These are phyloP conservation scores for Silybum marianum DNA, from an alignment of 129 eudicot genomes.

Conservation along the genomic window DNA sequence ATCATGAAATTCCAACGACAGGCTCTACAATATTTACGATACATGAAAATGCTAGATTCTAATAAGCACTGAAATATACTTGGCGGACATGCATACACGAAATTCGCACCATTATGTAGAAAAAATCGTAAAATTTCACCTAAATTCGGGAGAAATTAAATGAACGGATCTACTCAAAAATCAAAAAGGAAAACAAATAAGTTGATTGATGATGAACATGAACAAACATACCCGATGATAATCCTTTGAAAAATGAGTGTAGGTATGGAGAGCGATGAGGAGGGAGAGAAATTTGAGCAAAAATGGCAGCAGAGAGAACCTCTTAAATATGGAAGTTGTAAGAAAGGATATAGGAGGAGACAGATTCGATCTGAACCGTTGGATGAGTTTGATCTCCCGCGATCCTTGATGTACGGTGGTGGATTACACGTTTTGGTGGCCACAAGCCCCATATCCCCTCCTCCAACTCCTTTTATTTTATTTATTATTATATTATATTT, in stretches of 20 bases:
- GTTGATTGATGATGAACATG: not conserved
- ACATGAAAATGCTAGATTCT: not conserved
- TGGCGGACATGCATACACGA: slow-evolving; percentile 10
- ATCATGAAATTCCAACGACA: not conserved
- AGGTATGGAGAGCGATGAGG: slow-evolving; percentile 11
- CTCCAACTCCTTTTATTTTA: slow-evolving; percentile 9
- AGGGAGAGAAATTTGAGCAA: not conserved
- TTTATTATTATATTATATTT: too few species aligned
- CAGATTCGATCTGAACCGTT: slow-evolving; percentile 39
- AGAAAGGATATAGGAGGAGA: slow-evolving; percentile 26
- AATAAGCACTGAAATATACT: slow-evolving; percentile 3
- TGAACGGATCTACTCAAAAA: slow-evolving; percentile 1
- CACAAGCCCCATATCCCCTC: slow-evolving; percentile 33
- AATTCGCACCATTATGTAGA: not conserved
- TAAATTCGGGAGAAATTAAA: not conserved
- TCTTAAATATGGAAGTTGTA: slow-evolving; percentile 17
- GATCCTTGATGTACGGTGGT: slow-evolving; percentile 48
- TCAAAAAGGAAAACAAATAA: not conserved
- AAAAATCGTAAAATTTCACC: not conserved
- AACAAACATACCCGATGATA: slow-evolving; percentile 25
- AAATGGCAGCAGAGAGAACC: not conserved
- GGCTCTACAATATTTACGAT: not conserved
- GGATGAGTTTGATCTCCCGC: slow-evolving; percentile 25
- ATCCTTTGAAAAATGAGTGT: slow-evolving; percentile 17
- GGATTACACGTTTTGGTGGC: slow-evolving; percentile 51